Evolutionary conservation across 2,329 filamentous ascomycete species (phyloP), one percentile per base, ranked within the genome.

Genomic region (Phoma herbarum): DNA sequence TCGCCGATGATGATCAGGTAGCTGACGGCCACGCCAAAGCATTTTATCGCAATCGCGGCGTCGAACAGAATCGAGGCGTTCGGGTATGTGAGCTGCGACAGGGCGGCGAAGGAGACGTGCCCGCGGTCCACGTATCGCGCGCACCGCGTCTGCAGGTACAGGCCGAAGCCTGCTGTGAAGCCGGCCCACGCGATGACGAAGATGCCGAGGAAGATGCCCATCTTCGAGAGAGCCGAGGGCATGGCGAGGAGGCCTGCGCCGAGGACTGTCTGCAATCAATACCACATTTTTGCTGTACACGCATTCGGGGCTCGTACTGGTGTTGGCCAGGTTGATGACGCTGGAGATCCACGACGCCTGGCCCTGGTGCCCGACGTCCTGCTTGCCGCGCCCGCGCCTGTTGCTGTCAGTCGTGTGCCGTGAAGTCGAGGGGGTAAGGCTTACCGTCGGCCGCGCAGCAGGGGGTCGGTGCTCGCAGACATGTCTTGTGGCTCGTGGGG

Each of bases 1-100:
- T 99, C 95, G 49, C 95, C 95, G 68, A 99, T 98, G 72, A 99
- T 98, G 73, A 99, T 99, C 70, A 99, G 86, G 79, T 99, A 99
- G 69, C 93, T 97, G 59, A 98, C 92, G 22, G 91, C 95, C 10
- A 99, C 95, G 35, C 95, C 95, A 75, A 99, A 99, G 78, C 95
- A 99, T 77, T 99, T 99, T 73, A 99, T 88, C 12, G 94, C 93
- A 74, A 99, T 99, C 6, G 95, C 95, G 7, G 90, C 89, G 79
- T 99, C 95, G 76, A 99, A 99, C 44, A 98, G 84, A 45, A 99
- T 92, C 9, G 95, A 92, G 2, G 94, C 93, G 75, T 97, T 97
- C 1, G 95, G 95, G 71, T 98, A 99, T 5, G 95, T 98, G 63
- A 99, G 87, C 77, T 99, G 94, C 14, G 93, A 97, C 16, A 99